Evolutionary conservation across 495 filamentous ascomycete genomes (phyloP).

Genomic region (Cetradonia linearis): DNA sequence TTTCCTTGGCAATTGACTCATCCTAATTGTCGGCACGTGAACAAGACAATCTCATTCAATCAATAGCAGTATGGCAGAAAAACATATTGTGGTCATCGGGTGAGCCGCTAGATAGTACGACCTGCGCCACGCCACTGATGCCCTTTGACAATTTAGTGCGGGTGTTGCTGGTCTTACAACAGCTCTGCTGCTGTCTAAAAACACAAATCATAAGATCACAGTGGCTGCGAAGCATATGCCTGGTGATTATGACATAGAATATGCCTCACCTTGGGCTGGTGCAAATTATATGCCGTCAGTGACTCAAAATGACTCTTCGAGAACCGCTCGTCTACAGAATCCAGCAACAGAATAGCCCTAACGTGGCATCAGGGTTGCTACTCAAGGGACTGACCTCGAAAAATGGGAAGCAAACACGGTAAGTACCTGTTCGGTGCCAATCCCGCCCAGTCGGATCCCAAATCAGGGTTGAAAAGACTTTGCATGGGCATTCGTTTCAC

Average conservation of each 20-base stretch:
- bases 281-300: constrained; percentile 82
- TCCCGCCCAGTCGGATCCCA: neutral
- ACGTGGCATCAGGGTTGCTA: constrained; percentile 39
- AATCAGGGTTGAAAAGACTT: neutral
- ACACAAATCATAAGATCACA: constrained; percentile 59
- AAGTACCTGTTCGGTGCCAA: neutral
- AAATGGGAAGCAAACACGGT: constrained; percentile 52
- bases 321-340: neutral
- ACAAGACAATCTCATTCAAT: neutral
- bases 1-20: constrained; percentile 15
- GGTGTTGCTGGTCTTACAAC: constrained; percentile 90
- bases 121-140: constrained; percentile 11
- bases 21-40: neutral
- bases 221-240: constrained; percentile 95
- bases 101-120: constrained; percentile 12
- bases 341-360: neutral
- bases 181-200: constrained; percentile 68
- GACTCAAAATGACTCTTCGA: neutral
- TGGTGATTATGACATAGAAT: constrained; percentile 95
- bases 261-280: constrained; percentile 89
- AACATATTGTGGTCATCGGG: constrained; percentile 24
- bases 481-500: neutral
- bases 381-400: constrained; percentile 40
- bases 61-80: constrained; percentile 19
- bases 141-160: constrained; percentile 47